A percentile compares a stretch with the other conserved stretches of the same genome.
Conservation (phyloP, 805 yeast genomes). For the Candida suzukii region DNA sequence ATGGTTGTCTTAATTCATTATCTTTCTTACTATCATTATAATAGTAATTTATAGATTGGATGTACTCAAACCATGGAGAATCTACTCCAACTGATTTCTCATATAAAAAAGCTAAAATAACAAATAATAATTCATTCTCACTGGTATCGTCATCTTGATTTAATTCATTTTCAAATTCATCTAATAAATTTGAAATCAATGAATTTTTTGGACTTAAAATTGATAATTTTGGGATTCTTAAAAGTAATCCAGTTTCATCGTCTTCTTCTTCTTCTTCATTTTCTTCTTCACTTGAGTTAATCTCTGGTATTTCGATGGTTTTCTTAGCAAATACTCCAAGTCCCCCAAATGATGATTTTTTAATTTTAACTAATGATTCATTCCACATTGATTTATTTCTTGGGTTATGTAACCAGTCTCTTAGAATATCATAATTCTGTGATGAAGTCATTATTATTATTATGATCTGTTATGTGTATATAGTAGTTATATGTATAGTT, state of each 20-base stretch:
- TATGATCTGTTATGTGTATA: too few species aligned
- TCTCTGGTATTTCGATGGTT: neutral
- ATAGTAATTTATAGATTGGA: constrained; percentile 41
- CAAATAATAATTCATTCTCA: constrained; percentile 59
- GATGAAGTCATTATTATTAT: constrained; percentile 23
- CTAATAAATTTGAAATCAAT: constrained; percentile 56
- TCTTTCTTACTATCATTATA: constrained; percentile 20
- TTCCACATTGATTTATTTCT: constrained; percentile 48
- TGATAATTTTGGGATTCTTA: constrained; percentile 56
- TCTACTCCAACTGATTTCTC: constrained; percentile 50
- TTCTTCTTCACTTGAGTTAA: neutral
- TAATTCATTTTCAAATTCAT: constrained; percentile 54
- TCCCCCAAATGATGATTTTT: constrained; percentile 51
- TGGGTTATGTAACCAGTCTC: constrained; percentile 45
- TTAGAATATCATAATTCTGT: constrained; percentile 20
- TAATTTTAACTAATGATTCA: constrained; percentile 35
- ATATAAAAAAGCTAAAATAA: constrained; percentile 65
- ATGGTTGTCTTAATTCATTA: neutral
- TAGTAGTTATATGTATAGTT: too few species aligned
- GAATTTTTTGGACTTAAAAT: constrained; percentile 55
- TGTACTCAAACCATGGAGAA: constrained; percentile 79
- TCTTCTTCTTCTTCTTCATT: constrained; percentile 20
- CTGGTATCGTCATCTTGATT: too few species aligned
- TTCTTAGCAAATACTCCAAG: constrained; percentile 61
- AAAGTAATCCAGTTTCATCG: constrained; percentile 25